phyloP scores from a whole-genome alignment of 306 rosid species.

The Neltuma alba region DNA sequence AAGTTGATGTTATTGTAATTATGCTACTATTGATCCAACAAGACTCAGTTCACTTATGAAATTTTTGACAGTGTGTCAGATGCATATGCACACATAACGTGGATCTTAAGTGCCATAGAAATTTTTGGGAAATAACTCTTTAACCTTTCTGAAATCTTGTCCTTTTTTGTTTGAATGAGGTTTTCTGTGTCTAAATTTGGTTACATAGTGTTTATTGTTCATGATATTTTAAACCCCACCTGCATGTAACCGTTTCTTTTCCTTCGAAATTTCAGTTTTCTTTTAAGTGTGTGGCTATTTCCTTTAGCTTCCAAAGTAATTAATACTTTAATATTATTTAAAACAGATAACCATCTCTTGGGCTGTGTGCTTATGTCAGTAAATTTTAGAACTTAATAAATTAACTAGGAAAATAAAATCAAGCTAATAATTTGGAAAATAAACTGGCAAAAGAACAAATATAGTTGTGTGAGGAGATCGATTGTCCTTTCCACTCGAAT shows the following conservation, averaged over 20 bases:
- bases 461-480: not conserved
- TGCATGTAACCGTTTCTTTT: not conserved
- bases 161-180: not conserved
- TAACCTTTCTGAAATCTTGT: not conserved
- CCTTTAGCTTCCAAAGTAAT: not conserved
- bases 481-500: not conserved
- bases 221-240: not conserved
- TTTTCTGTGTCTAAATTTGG: not conserved
- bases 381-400: not conserved
- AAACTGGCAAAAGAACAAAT: not conserved
- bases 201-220: not conserved
- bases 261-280: not conserved
- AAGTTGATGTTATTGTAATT: slow-evolving; percentile 19
- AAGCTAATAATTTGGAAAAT: not conserved
- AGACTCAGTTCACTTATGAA: slow-evolving; percentile 17
- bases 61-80: not conserved
- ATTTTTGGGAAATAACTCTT: not conserved
- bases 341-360: not conserved
- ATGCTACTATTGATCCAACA: slow-evolving; percentile 2
- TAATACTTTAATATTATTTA: not conserved
- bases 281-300: not conserved
- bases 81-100: not conserved
- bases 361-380: not conserved
- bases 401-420: not conserved
- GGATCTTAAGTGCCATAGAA: not conserved